A percentile compares a stretch with the other conserved stretches of the same genome.
Evolutionary conservation across 495 filamentous ascomycete species (phyloP).

Genomic region (Bathelium albidoporum): DNA sequence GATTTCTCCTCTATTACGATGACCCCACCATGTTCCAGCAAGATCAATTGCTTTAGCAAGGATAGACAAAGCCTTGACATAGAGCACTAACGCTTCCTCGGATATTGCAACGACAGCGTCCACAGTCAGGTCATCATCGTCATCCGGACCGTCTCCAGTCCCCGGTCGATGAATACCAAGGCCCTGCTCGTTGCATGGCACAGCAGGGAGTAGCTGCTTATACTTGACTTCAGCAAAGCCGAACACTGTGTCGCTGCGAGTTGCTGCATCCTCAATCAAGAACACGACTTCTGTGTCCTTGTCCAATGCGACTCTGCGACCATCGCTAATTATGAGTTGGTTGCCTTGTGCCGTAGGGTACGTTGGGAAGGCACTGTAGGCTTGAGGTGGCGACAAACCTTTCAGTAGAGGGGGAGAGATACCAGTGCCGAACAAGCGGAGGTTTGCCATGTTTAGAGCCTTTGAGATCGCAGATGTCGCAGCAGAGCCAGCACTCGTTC

Average conservation of each 20-base stretch:
- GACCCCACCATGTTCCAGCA: conserved; percentile 83
- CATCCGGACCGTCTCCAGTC: conserved; percentile 30
- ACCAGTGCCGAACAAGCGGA: conserved; percentile 62
- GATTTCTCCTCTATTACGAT: conserved; percentile 58
- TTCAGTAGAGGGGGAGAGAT: conserved; percentile 60
- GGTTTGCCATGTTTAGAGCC: conserved; percentile 85
- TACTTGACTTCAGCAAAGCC: conserved; percentile 98
- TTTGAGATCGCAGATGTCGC: conserved; percentile 86
- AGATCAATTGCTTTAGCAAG: conserved; percentile 95
- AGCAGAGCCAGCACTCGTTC: conserved; percentile 61
- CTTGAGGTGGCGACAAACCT: conserved; percentile 60
- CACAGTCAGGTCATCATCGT: conserved; percentile 58
- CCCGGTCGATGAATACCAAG: conserved; percentile 52
- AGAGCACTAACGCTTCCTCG: conserved; percentile 90
- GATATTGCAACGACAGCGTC: conserved; percentile 80
- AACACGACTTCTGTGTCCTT: conserved; percentile 73
- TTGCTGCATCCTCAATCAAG: conserved; percentile 80
- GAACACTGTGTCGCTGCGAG: conserved; percentile 87
- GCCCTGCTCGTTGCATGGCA: conserved; percentile 63
- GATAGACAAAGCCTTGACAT: conserved; percentile 83
- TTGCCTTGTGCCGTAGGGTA: conserved; percentile 62
- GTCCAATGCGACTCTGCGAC: conserved; percentile 49
- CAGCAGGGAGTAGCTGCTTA: conserved; percentile 81
- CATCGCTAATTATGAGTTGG: conserved; percentile 57
- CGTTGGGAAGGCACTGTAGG: conserved; percentile 71